Base-by-base conservation (phyloP, 139 green algal genomes). In the Protoeuglena noctilucae region DNA sequence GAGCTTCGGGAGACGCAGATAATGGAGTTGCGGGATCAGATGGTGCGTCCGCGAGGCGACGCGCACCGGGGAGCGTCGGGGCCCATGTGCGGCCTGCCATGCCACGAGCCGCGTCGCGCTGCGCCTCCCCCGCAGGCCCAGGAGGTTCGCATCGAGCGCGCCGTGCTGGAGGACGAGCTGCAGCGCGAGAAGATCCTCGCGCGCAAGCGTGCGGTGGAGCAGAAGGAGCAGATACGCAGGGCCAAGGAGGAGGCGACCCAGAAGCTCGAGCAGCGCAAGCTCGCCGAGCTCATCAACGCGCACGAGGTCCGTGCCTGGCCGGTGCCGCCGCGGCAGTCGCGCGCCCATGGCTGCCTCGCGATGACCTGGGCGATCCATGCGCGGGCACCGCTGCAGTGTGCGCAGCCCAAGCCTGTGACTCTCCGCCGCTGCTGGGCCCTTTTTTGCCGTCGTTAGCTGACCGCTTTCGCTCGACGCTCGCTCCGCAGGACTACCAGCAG, bases 401-500 rank as follows among this genome's bases (percentile, higher is more conserved):
- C n/a, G n/a, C n/a, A n/a, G n/a, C n/a, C n/a, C n/a, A n/a, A n/a
- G n/a, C n/a, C n/a, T n/a, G n/a, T n/a, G n/a, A n/a, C n/a, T n/a
- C n/a, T n/a, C n/a, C n/a, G n/a, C n/a, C n/a, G n/a, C n/a, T n/a
- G n/a, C n/a, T n/a, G n/a, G n/a, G n/a, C n/a, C n/a, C n/a, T n/a
- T n/a, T n/a, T 54, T 45, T 3, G 28, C 22, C 53, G 30, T 46
- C 18, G 57, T 56, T 4, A 12, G 45, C 28, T 22, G 19, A 29
- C 17, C 60, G 43, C 12, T 17, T 50, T 63, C 41, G 40, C 27
- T 25, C 2, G 46, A n/a, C 24, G 54, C 69, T 83, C 71, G 70
- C 64, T 3, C 73, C 81, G 60, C 67, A 73, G 21, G 78, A 86
- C 23, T 86, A 86, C 50, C 71, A 81, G 56, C 56, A 65, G 50